Evolutionary conservation across 495 filamentous ascomycete species (phyloP), one percentile per base, ranked within the genome.

Genomic region (Hyaloscypha variabilis): DNA sequence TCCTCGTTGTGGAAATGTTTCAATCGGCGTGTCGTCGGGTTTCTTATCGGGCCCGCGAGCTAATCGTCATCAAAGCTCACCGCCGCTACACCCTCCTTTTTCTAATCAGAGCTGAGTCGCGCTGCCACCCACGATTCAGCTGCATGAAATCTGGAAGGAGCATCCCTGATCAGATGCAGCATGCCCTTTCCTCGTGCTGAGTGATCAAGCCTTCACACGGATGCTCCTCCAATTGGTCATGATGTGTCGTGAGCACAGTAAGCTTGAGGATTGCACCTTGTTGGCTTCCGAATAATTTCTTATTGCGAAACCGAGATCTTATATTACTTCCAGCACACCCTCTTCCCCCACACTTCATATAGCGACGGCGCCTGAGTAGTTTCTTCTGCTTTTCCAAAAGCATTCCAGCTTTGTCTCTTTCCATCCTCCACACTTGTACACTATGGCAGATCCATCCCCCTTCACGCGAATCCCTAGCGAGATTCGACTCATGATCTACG

Each of bases 401-500:
- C 31, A 34, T 34, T 36, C 13, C 31, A 36, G 31, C 31, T 5
- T 6, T 6, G 31, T 36, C 31, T 36, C 13, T 36, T n/a, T n/a
- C n/a, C n/a, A n/a, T n/a, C n/a, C n/a, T n/a, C 31, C 31, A 8
- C 21, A 17, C 25, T 8, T 34, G 8, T 26, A 11, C 25, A 66
- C 55, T 58, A 31, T 46, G 14, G 49, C n/a, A 10, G 46, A 61
- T 8, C n/a, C 23, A 31, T 50, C 64, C 5, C 42, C 30, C 63
- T 80, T 52, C 55, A 62, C 31, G 70, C 67, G 50, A 72, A 58
- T 85, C 0, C 85, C 85, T 1, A 70, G 77, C 8, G 85, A 88
- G 71, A 77, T 88, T 61, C 81, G 85, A 17, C 72, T 83, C 28
- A 78, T 84, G 60, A 87, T 87, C 42, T 87, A 83, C 72, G 69